phyloP scores from a whole-genome alignment of 2,329 filamentous ascomycete species.

The Podosphaera xanthii region DNA sequence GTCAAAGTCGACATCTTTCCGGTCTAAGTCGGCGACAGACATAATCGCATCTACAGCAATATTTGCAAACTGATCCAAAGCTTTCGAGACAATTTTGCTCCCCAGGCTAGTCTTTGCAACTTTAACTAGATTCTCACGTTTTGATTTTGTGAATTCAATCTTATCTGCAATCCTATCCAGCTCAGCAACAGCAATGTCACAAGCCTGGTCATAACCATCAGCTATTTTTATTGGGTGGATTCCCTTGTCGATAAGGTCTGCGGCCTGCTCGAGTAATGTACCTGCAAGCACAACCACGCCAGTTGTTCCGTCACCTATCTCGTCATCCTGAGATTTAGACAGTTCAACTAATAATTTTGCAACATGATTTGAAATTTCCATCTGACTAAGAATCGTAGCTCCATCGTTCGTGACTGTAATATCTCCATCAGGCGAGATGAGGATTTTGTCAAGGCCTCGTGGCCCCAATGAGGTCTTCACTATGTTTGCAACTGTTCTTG shows the following conservation, averaged over 20 bases:
- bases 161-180: constrained; percentile 83
- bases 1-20: constrained; percentile 96
- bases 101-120: constrained; percentile 90
- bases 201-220: constrained; percentile 92
- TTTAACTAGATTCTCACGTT: constrained; percentile 73
- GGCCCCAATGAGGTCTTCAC: constrained; percentile 94
- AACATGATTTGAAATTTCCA: constrained; percentile 98
- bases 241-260: constrained; percentile 96
- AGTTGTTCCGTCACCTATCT: constrained; percentile 95
- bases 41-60: constrained; percentile 95
- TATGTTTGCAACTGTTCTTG: constrained; percentile 86
- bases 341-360: constrained; percentile 92
- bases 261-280: constrained; percentile 84
- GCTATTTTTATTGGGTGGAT: constrained; percentile 98
- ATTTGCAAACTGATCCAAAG: constrained; percentile 91
- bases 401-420: constrained; percentile 99
- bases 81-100: constrained; percentile 97
- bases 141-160: constrained; percentile 59
- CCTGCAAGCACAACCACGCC: constrained; percentile 92
- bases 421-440: constrained; percentile 95
- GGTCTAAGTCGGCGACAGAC: constrained; percentile 84
- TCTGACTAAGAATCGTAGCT: constrained; percentile 89
- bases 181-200: constrained; percentile 84
- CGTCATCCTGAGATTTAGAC: constrained; percentile 95
- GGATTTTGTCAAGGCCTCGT: constrained; percentile 91